A percentile compares a stretch with the other conserved stretches of the same genome.
phyloP scores from a whole-genome alignment of 345 rosid species.

The Noccaea caerulescens region DNA sequence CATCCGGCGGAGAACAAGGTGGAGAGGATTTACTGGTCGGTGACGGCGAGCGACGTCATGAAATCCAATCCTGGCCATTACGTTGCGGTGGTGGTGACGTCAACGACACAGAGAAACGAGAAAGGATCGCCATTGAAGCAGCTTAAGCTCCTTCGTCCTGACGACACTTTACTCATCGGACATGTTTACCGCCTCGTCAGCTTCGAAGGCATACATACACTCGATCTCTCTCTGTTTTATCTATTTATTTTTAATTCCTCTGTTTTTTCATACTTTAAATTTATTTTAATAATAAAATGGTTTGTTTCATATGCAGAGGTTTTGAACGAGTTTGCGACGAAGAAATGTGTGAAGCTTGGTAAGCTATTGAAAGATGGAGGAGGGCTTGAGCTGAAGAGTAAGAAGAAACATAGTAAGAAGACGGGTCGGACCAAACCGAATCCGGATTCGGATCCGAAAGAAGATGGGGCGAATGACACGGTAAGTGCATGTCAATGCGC shows the following conservation, averaged over 20 bases:
- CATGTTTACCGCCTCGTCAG: constrained; percentile 76
- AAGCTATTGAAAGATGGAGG: constrained; percentile 64
- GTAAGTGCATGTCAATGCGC: constrained; percentile 17
- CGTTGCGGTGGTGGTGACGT: constrained; percentile 68
- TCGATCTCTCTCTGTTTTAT: background rate
- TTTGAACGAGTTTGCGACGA: constrained; percentile 71
- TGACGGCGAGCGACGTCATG: constrained; percentile 76
- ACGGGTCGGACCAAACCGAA: constrained; percentile 30
- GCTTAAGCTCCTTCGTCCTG: constrained; percentile 82
- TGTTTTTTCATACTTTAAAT: background rate
- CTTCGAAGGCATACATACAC: constrained; percentile 60
- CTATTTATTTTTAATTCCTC: background rate
- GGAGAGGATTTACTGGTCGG: constrained; percentile 76
- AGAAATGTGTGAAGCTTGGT: constrained; percentile 76
- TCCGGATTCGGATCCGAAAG: constrained; percentile 29
- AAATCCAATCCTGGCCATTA: constrained; percentile 77
- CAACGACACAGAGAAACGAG: constrained; percentile 50
- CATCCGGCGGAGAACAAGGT: constrained; percentile 70
- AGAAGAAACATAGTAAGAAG: constrained; percentile 30
- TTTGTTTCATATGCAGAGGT: constrained; percentile 51
- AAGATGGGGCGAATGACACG: constrained; percentile 3
- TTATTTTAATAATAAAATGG: too few relatives aligned
- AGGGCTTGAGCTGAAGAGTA: constrained; percentile 48
- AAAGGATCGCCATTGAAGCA: constrained; percentile 65
- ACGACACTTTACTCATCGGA: constrained; percentile 72